Conservation (phyloP, 2,329 filamentous ascomycete species). For the Colletotrichum destructivum region DNA sequence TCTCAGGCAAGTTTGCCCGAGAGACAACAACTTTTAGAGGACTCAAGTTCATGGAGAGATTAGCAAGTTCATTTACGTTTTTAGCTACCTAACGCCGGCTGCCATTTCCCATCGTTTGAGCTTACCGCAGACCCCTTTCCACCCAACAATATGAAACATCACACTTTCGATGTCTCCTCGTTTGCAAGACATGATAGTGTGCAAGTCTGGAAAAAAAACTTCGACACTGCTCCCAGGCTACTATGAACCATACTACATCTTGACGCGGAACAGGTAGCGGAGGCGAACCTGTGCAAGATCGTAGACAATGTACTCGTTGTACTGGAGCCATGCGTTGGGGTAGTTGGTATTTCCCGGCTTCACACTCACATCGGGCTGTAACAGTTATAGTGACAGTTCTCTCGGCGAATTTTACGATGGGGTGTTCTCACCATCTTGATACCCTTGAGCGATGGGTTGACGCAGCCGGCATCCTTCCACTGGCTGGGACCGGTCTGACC, state of each 20-base stretch:
- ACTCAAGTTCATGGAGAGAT: too few species aligned
- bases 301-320: constrained; percentile 84
- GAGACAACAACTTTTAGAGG: too few species aligned
- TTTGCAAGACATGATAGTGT: background rate
- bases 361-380: constrained; percentile 64
- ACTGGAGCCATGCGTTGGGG: constrained; percentile 64
- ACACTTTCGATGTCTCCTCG: background rate
- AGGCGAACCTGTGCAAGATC: constrained; percentile 79
- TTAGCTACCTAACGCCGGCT: too few species aligned
- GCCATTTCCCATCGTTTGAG: background rate
- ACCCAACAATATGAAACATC: background rate
- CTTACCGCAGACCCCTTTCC: background rate
- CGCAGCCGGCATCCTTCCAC: constrained; percentile 83
- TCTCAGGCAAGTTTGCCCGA: too few species aligned
- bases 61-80: too few species aligned
- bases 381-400: constrained; percentile 38
- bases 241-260: constrained; percentile 54
- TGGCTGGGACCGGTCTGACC: constrained; percentile 74
- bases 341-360: constrained; percentile 65
- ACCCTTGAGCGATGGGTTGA: constrained; percentile 76
- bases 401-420: background rate
- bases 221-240: background rate
- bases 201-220: too few species aligned
- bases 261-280: constrained; percentile 78
- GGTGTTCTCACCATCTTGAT: constrained; percentile 74